A percentile compares a stretch with the other conserved stretches of the same genome.
Conservation (phyloP, 1,139 yeast genomes). For the Pichia sp. region DNA sequence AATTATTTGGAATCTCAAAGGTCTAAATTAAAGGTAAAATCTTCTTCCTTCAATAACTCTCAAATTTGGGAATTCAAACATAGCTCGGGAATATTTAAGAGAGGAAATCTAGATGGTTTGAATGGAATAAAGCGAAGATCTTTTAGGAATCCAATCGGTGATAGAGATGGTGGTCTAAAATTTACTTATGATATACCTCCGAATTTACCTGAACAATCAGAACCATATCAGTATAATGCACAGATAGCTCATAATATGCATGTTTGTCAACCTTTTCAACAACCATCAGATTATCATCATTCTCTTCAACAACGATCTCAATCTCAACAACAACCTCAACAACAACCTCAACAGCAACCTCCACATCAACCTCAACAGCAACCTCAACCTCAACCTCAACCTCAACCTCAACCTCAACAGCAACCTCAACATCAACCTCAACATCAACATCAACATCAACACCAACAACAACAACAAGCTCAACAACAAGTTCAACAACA, state of each 20-base stretch:
- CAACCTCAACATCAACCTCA: slow-evolving; percentile 5
- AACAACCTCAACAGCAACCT: slow-evolving; percentile 1
- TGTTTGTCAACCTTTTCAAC: slow-evolving; percentile 2
- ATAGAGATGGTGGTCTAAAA: slow-evolving; percentile 26
- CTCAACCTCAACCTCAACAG: slow-evolving; percentile 1
- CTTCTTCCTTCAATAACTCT: slow-evolving; percentile 2
- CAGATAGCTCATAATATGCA: slow-evolving; percentile 1
- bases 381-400: slow-evolving; percentile 3
- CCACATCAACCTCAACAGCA: slow-evolving; percentile 2
- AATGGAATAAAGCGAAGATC: slow-evolving; percentile 64
- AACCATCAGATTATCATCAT: slow-evolving; percentile 1
- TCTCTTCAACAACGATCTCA: slow-evolving; percentile 1
- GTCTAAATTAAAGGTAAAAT: too few species aligned
- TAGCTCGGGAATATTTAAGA: slow-evolving; percentile 67
- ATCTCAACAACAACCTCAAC: slow-evolving; percentile 17
- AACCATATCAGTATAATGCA: background rate
- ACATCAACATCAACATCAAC: slow-evolving; percentile 1
- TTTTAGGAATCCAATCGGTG: slow-evolving; percentile 24
- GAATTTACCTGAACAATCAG: background rate
- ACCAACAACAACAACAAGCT: slow-evolving; percentile 2
- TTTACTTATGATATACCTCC: slow-evolving; percentile 16
- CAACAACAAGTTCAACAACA: background rate
- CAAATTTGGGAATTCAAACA: slow-evolving; percentile 82
- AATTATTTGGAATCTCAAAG: too few species aligned
- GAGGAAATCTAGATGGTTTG: slow-evolving; percentile 65